Evolutionary conservation across 2,329 filamentous ascomycete species (phyloP), one percentile per base, ranked within the genome.

Genomic region (Fusarium concolor): DNA sequence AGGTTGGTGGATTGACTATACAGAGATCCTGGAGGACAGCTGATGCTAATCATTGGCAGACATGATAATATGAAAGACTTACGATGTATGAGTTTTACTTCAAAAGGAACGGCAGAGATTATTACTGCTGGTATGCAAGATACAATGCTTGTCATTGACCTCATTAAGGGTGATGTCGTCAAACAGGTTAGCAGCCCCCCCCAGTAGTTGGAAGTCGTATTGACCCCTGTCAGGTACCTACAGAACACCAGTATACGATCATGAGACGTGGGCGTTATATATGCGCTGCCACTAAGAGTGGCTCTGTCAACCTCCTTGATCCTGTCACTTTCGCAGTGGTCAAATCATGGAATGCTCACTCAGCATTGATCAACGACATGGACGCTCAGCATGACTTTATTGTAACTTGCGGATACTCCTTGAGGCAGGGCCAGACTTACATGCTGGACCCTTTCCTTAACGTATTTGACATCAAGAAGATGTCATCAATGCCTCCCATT

Each of bases 321-420:
- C 88, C 94, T 2, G 83, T 88, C 55, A 92, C 86, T 56, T 92
- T 97, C 74, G 86, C 88, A 41, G 86, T 97, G 7, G 84, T 96
- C 71, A 96, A 95, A 77, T 89, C 88, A 12, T 99, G 96, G 92
- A 93, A 93, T 76, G 94, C 95, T 1, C 96, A 99, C 76, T 90
- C 91, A 2, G 92, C 93, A 10, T 88, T 90, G 51, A 92, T 99
- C 76, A 97, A 93, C 78, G 95, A 98, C 77, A 97, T 99, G 92
- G 96, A 99, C 81, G 93, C 94, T 10, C 92, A 96, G 76, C 93
- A 96, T 75, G 95, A 98, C 77, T 96, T 96, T 70, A 89, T 99
- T 54, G 92, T 98, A 22, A 98, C 96, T 6, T 99, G 96, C 78
- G 96, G 96, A 35, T 97, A 93, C 79, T 97, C 95, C 2, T 86